Base-by-base conservation (phyloP, 83 land plant genomes). In the Larix sibirica region DNA sequence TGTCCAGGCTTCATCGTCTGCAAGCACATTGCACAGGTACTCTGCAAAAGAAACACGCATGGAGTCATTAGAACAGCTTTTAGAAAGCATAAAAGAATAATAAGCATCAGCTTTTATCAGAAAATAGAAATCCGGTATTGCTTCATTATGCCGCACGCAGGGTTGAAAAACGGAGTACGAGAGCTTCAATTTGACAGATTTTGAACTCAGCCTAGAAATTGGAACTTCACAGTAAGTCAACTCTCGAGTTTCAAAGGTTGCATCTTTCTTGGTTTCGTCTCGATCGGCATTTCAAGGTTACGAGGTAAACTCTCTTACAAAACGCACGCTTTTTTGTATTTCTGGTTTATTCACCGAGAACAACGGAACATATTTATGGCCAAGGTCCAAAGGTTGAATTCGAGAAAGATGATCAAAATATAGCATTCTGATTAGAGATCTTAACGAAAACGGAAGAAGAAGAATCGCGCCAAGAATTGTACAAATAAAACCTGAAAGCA, bases 11-110 rank as follows among this genome's bases (percentile, higher is more conserved):
- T 96, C 87, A 93, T 84, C 61, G 87, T 86, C 83, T 91, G 91
- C 83, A 84, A 79, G 74, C 98, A 96, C 77, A 96, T 90, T 44
- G 96, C 91, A 44, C 98, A 96, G 65, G 90, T 78, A 18, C 80
- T 78, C 80, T 78, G 80, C 80, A 78, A 56, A 56, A 56, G 59
- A 56, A 77, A 44, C 26, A 23, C 7, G 20, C 7, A 54, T 26
- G 26, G 4, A 76, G 56, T 47, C 16, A 21, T 77, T 16, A 56
- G 59, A 56, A 56, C 59, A 16, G 59, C 59, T 56, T 56, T 56
- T 13, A 0, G 13, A 56, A 56, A 13, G 59, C 59, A 56, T 13
- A 13, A 2, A 56, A 56, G 59, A 56, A 56, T 13, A 56, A 56
- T 56, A 56, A 56, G 4, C 59, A 56, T 56, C 59, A 56, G 59